Conservation (phyloP, 2,329 filamentous ascomycete genomes). For the Aspergillus costaricaensis region DNA sequence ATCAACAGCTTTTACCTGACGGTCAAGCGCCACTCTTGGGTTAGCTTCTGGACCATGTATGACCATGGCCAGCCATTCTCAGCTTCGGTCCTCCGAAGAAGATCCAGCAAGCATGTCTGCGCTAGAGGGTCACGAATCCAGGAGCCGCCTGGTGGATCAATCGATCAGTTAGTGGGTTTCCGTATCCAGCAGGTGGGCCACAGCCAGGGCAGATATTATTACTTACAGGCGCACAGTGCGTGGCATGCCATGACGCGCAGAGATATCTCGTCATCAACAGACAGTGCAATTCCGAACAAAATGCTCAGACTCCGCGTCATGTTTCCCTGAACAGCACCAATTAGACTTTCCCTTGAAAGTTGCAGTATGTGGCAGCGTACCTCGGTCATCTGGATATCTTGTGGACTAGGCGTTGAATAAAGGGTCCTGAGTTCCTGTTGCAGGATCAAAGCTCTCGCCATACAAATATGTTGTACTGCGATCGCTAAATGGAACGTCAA, state of each 20-base stretch:
- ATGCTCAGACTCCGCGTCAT: slow-evolving; percentile 31
- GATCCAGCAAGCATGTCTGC: slow-evolving; percentile 23
- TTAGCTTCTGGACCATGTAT: slow-evolving; percentile 23
- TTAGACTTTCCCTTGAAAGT: neutral
- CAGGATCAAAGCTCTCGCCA: slow-evolving; percentile 34
- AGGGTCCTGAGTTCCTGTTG: slow-evolving; percentile 26
- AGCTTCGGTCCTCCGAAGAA: slow-evolving; percentile 25
- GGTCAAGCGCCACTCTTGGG: slow-evolving; percentile 20
- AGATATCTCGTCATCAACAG: slow-evolving; percentile 36
- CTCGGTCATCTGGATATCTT: slow-evolving; percentile 24
- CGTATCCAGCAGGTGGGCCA: neutral
- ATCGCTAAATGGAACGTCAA: slow-evolving; percentile 24
- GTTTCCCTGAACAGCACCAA: slow-evolving; percentile 22
- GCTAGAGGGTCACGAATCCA: slow-evolving; percentile 36
- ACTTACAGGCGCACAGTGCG: slow-evolving; percentile 36
- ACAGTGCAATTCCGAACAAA: slow-evolving; percentile 37
- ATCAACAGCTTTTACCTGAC: slow-evolving; percentile 1
- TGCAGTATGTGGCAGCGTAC: slow-evolving; percentile 17
- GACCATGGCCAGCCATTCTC: slow-evolving; percentile 29
- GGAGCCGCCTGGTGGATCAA: slow-evolving; percentile 24
- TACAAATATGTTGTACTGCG: slow-evolving; percentile 37
- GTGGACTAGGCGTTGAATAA: slow-evolving; percentile 10
- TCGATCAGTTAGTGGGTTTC: slow-evolving; percentile 1
- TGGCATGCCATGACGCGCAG: slow-evolving; percentile 38
- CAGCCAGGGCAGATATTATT: neutral